Percentiles rank a stretch among this genome's conserved stretches.
Evolutionary conservation across 176 grass and related monocot genomes (phyloP).

Genomic region (Triticum urartu): DNA sequence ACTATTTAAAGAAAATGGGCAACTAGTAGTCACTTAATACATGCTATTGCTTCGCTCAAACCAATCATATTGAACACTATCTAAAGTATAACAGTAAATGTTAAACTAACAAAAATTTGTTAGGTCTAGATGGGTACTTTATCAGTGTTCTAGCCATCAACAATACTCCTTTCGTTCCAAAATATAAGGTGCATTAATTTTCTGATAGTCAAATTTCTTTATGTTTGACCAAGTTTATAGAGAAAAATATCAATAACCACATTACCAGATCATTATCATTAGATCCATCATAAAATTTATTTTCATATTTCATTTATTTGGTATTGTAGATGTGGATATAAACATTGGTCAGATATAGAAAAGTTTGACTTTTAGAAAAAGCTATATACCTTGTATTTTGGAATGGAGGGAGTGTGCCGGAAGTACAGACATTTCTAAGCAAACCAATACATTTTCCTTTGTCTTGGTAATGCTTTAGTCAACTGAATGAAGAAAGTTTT

Average conservation of each 20-base stretch:
- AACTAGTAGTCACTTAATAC: background rate
- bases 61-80: background rate
- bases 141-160: constrained; percentile 4
- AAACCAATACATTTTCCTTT: background rate
- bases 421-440: background rate
- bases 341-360: no score
- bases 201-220: no score
- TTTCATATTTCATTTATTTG: no score
- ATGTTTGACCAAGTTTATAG: no score
- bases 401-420: background rate
- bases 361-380: no score
- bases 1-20: background rate
- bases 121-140: background rate
- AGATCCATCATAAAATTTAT: no score
- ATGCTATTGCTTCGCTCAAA: background rate
- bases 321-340: no score
- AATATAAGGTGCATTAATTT: no score
- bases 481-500: background rate
- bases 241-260: no score
- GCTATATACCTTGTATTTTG: no score
- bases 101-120: background rate
- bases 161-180: background rate
- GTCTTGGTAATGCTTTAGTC: background rate
- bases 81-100: background rate
- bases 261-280: no score